Evolutionary conservation across 2,329 filamentous ascomycete species (phyloP), one percentile per base, ranked within the genome.

Genomic region (Fusarium napiforme): DNA sequence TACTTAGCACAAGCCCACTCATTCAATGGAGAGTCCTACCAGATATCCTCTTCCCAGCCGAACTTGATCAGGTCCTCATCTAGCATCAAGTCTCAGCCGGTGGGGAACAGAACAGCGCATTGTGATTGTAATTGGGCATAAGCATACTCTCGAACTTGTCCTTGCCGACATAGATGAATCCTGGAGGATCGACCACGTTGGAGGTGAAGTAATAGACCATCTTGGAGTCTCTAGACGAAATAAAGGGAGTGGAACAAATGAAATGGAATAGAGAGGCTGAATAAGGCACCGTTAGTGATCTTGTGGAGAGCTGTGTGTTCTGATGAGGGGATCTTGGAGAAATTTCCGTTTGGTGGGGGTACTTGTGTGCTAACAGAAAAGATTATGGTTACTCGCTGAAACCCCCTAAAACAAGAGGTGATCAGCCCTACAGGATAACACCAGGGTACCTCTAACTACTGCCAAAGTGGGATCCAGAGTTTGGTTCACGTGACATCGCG

Each of bases 151-250:
- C 96, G 78, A 96, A 95, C 85, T 99, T 99, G 87, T 99, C 96
- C 84, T 98, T 99, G 83, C 96, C 96, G 67, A 98, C 94, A 82
- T 99, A 99, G 79, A 99, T 91, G 81, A 92, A 95, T 46, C 94
- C 96, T 37, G 94, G 82, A 4, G 96, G 96, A 18, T 91, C 88
- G 43, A 97, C 94, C 46, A 91, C 90, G 70, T 90, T 96, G 32
- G 96, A 98, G 2, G 91, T 96, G 82, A 96, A 98, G 83, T 98
- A 98, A 85, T 93, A 97, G 52, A 99, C 96, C 96, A 99, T 97
- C 6, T 56, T 18, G 9, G 6, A 2, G 3, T 21, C 1, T 50
- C 9, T 19, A 39, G 18, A 28, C 3, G 9, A 39, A 2, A 11
- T 10, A 39, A 11, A 21, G 39, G 14, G 19, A 14, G 14, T 4